Evolutionary conservation across 2,329 filamentous ascomycete species (phyloP).

Genomic region (Talaromyces sp.): DNA sequence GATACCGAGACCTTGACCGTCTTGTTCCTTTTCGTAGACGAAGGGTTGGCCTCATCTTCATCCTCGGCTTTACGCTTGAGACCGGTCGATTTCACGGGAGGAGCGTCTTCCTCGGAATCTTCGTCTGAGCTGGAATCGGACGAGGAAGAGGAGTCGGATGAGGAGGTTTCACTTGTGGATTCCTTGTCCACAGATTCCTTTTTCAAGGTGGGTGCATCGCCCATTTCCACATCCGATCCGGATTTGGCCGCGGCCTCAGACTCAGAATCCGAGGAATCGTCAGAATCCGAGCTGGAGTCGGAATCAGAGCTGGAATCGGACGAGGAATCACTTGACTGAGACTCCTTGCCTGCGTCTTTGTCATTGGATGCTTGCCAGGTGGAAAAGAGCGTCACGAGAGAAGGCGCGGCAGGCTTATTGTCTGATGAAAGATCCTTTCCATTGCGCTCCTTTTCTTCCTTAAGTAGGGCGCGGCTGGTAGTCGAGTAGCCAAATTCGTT

Average conservation of each 20-base stretch:
- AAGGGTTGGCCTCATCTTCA: slow-evolving; percentile 44
- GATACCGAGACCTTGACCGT: slow-evolving; percentile 10
- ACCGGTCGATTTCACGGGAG: slow-evolving; percentile 30
- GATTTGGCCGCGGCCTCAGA: slow-evolving; percentile 1
- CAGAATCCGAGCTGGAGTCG: neutral
- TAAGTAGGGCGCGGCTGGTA: slow-evolving; percentile 57
- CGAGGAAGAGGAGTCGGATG: slow-evolving; percentile 11
- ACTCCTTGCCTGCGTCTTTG: slow-evolving; percentile 15
- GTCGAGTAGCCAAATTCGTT: slow-evolving; percentile 59
- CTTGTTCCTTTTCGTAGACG: slow-evolving; percentile 51
- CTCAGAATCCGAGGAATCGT: slow-evolving; percentile 26
- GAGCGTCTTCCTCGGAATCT: slow-evolving; percentile 47
- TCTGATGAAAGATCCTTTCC: slow-evolving; percentile 21
- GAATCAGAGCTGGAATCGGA: slow-evolving; percentile 1
- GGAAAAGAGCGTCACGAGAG: slow-evolving; percentile 37
- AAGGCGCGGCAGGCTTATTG: slow-evolving; percentile 26
- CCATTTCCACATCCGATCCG: slow-evolving; percentile 38
- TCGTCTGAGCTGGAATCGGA: slow-evolving; percentile 42
- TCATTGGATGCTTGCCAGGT: slow-evolving; percentile 19
- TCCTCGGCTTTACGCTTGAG: slow-evolving; percentile 57
- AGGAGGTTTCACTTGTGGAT: neutral
- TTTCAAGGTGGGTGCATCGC: slow-evolving; percentile 32
- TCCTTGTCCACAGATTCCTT: slow-evolving; percentile 11
- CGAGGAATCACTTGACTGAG: neutral
- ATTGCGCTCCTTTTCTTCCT: slow-evolving; percentile 48